phyloP scores from a whole-genome alignment of 768 basidiomycete genomes.

The Agaricus subrufescens region DNA sequence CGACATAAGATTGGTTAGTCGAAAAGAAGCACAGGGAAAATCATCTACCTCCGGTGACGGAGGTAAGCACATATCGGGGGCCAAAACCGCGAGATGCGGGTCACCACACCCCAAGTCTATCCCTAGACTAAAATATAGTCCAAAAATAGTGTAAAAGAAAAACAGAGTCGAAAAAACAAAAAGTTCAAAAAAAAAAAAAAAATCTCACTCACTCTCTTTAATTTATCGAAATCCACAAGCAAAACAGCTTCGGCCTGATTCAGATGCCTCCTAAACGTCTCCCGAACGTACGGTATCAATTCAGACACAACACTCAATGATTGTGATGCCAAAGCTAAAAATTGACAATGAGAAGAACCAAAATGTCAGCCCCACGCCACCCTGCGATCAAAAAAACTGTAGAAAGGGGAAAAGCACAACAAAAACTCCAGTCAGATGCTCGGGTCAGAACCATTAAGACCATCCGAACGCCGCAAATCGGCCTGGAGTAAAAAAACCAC shows the following conservation, averaged over 20 bases:
- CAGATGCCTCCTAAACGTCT: constrained; percentile 90
- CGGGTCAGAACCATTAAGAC: background rate
- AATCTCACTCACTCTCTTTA: constrained; percentile 72
- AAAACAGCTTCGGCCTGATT: constrained; percentile 95
- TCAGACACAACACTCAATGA: constrained; percentile 92
- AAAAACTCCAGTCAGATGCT: background rate
- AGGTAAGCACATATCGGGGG: no score
- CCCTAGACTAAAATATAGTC: no score
- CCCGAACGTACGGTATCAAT: constrained; percentile 93
- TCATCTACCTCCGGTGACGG: no score
- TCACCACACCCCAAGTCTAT: no score
- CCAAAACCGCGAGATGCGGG: no score
- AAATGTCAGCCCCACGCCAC: background rate
- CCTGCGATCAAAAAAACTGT: no score
- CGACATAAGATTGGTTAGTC: no score
- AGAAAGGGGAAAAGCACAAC: background rate
- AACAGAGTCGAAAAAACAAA: constrained; percentile 5
- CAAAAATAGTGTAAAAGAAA: background rate
- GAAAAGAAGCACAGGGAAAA: background rate
- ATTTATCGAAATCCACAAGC: constrained; percentile 96
- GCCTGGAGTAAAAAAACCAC: background rate
- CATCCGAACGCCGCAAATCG: background rate
- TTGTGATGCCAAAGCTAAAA: constrained; percentile 88
- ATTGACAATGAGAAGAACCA: background rate
- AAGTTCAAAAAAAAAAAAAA: background rate